Evolutionary conservation across 1,284 basidiomycete genomes (phyloP), one percentile per base, ranked within the genome.

Genomic region (Heliocybe sulcata): DNA sequence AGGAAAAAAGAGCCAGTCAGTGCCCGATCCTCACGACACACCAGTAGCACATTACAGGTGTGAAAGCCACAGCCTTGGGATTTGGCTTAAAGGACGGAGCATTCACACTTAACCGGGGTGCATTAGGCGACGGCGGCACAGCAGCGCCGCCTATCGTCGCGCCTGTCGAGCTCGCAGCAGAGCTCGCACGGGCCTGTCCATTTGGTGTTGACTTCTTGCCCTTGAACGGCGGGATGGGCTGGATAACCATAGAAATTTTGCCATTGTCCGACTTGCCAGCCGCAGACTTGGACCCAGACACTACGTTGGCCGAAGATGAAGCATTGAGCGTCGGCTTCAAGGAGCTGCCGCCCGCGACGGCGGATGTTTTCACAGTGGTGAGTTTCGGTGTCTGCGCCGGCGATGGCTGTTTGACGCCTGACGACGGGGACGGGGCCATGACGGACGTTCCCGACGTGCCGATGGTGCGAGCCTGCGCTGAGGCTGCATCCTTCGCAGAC

Each of bases 201-300:
- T 62, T 61, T 14, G 68, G 53, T 25, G 59, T 26, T 19, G 65
- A 58, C 59, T 80, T 77, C 56, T 67, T 72, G 49, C 92, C 88
- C 66, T 87, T 90, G 80, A 96, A 98, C 3, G 95, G 87, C 11
- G 95, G 96, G 62, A 99, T 99, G 54, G 87, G 67, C 61, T 93
- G 89, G 57, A 98, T 95, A 64, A 77, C 72, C 89, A 92, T 90
- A 3, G 47, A 49, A 12, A 49, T 29, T n/a, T 49, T 49, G 8
- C 10, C 22, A n/a, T 11, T 29, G 60, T 58, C 56, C 62, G 64
- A 71, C 20, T 69, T 64, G 65, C 11, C 49, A n/a, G 64, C 53
- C 8, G 67, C 54, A 33, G 68, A 57, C 35, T 69, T 62, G 49
- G 64, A 60, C 35, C 68, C 69, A 23, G 61, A 52, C 16, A 14